These are phyloP conservation scores for Cladophialophora immunda DNA, from an alignment of 2,329 filamentous ascomycete genomes.

Conservation along the genomic window DNA sequence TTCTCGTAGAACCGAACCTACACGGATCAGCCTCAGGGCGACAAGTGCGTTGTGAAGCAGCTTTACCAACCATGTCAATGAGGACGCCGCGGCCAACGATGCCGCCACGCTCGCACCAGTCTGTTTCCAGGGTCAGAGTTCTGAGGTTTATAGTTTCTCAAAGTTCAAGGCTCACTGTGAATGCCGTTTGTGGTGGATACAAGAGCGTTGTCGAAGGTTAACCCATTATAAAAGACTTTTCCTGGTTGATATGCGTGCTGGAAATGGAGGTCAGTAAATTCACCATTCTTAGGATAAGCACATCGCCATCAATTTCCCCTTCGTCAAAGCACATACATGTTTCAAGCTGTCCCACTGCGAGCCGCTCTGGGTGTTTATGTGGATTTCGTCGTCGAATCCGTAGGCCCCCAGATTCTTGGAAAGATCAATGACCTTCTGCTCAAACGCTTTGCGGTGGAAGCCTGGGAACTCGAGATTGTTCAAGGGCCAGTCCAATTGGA, in stretches of 20 bases:
- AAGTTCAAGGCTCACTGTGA: conserved; percentile 26
- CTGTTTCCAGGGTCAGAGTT: neutral
- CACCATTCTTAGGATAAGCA: too few species aligned
- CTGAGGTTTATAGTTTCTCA: neutral
- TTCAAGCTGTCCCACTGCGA: conserved; percentile 30
- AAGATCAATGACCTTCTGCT: conserved; percentile 38
- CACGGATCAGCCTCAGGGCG: neutral
- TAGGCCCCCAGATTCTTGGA: conserved; percentile 2
- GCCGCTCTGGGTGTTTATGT: conserved; percentile 27
- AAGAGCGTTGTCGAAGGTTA: conserved; percentile 4
- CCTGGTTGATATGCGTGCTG: conserved; percentile 19
- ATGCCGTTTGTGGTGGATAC: conserved; percentile 4
- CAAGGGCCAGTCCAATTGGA: conserved; percentile 16
- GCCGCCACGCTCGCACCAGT: conserved; percentile 42
- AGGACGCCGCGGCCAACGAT: conserved; percentile 52
- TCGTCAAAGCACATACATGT: conserved; percentile 5
- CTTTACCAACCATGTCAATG: conserved; percentile 48
- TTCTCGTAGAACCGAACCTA: conserved; percentile 52
- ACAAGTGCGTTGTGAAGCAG: neutral
- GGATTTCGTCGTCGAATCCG: conserved; percentile 16
- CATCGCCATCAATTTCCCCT: neutral
- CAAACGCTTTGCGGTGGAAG: conserved; percentile 24
- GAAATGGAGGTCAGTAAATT: neutral
- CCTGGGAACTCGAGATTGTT: conserved; percentile 6
- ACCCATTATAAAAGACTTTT: conserved; percentile 21